phyloP scores from a whole-genome alignment of 2,329 filamentous ascomycete species.

The Fusarium luffae region DNA sequence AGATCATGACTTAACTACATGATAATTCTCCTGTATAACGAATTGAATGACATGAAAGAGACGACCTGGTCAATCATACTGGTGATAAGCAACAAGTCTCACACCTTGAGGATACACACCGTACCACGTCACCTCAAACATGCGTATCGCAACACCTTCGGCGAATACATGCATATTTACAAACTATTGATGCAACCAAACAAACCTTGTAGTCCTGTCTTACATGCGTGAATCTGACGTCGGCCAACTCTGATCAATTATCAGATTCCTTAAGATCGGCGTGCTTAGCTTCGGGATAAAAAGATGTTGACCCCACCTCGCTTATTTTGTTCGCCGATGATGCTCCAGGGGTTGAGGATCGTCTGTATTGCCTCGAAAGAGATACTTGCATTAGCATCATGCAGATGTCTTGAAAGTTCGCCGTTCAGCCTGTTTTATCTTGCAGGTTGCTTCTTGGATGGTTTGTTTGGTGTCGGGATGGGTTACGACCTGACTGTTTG shows the following conservation, averaged over 20 bases:
- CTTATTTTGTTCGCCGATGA: slow-evolving; percentile 17
- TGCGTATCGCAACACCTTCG: neutral
- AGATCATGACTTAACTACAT: neutral
- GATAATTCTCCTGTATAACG: neutral
- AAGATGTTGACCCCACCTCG: neutral
- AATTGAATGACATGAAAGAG: slow-evolving; percentile 5
- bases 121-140: neutral
- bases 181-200: neutral
- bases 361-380: neutral
- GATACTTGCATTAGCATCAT: neutral
- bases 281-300: slow-evolving; percentile 8
- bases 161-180: neutral
- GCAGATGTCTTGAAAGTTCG: neutral
- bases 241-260: neutral
- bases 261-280: slow-evolving; percentile 9
- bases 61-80: neutral
- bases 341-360: neutral
- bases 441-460: neutral
- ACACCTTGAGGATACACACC: neutral
- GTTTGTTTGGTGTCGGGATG: neutral
- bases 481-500: neutral
- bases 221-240: neutral
- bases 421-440: neutral
- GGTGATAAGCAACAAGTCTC: neutral
- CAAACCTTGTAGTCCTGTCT: neutral